These are phyloP conservation scores for Phytophthora sp. DNA, from an alignment of 352 stramenopile genomes.

Conservation along the genomic window DNA sequence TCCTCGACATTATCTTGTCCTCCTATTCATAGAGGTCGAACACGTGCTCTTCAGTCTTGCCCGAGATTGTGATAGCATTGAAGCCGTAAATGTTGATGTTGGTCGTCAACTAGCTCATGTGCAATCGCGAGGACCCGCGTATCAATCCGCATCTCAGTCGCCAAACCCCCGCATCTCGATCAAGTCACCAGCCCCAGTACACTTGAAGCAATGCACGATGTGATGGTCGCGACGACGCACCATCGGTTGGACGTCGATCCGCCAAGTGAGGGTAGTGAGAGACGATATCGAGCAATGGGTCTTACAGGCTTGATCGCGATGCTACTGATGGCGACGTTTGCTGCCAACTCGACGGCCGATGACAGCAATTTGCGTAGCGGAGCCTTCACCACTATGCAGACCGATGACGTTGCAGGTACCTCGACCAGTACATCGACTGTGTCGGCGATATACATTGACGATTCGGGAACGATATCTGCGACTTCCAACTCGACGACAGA, in stretches of 20 bases:
- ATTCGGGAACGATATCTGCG: constrained; percentile 13
- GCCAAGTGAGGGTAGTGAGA: neutral
- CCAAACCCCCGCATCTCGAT: constrained; percentile 3
- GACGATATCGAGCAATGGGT: constrained; percentile 20
- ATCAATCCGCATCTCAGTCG: neutral
- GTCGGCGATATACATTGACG: constrained; percentile 16
- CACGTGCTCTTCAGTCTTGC: neutral
- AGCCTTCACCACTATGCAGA: constrained; percentile 11
- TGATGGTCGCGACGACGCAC: constrained; percentile 19
- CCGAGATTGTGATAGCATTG: neutral
- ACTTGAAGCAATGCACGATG: constrained; percentile 21
- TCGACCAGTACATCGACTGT: neutral
- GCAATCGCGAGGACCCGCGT: no score
- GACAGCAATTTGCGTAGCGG: constrained; percentile 10
- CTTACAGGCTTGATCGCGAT: constrained; percentile 19
- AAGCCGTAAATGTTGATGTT: neutral
- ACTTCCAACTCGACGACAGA: constrained; percentile 13
- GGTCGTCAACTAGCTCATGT: neutral
- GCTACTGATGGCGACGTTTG: constrained; percentile 22
- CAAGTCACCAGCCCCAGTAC: neutral
- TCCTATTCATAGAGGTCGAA: constrained; percentile 9
- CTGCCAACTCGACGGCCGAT: neutral
- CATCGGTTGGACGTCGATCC: constrained; percentile 24
- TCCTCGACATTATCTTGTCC: neutral
- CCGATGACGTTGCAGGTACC: neutral